Evolutionary conservation across 1,284 basidiomycete genomes (phyloP).

Genomic region (Ganoderma lingzhi): DNA sequence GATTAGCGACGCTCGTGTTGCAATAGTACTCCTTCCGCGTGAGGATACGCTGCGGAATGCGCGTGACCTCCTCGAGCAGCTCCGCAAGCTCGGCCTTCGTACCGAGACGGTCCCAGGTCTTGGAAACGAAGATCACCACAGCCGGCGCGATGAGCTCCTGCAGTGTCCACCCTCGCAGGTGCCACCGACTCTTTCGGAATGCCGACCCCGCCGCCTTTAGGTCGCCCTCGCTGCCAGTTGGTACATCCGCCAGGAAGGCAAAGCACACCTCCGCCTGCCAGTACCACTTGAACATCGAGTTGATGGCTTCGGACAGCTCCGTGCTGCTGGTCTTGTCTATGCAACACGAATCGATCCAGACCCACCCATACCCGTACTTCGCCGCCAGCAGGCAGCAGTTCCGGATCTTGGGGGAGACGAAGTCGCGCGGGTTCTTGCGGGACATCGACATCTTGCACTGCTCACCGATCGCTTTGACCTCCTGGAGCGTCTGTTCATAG

Average conservation of each 20-base stretch:
- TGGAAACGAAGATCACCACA: slow-evolving; percentile 8
- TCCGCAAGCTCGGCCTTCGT: neutral
- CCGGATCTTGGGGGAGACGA: slow-evolving; percentile 3
- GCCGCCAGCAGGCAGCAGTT: neutral
- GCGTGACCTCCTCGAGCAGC: neutral
- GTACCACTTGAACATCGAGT: slow-evolving; percentile 12
- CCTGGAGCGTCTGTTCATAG: slow-evolving; percentile 3
- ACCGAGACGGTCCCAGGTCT: slow-evolving; percentile 5
- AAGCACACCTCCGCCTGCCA: slow-evolving; percentile 11
- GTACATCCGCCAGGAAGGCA: slow-evolving; percentile 11
- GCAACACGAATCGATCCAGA: slow-evolving; percentile 14
- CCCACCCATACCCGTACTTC: slow-evolving; percentile 9
- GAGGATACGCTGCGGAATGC: neutral
- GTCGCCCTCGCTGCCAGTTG: neutral
- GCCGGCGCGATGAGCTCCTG: slow-evolving; percentile 17
- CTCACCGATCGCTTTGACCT: neutral
- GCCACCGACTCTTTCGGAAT: slow-evolving; percentile 5
- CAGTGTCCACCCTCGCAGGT: slow-evolving; percentile 10
- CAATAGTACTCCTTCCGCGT: neutral
- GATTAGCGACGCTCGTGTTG: neutral
- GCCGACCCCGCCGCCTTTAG: neutral
- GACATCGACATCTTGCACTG: neutral
- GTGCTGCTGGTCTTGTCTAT: slow-evolving; percentile 11
- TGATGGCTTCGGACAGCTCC: slow-evolving; percentile 6
- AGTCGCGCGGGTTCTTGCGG: slow-evolving; percentile 5